Evolutionary conservation across 768 basidiomycete species (phyloP).

Genomic region (Lentinula edodes): DNA sequence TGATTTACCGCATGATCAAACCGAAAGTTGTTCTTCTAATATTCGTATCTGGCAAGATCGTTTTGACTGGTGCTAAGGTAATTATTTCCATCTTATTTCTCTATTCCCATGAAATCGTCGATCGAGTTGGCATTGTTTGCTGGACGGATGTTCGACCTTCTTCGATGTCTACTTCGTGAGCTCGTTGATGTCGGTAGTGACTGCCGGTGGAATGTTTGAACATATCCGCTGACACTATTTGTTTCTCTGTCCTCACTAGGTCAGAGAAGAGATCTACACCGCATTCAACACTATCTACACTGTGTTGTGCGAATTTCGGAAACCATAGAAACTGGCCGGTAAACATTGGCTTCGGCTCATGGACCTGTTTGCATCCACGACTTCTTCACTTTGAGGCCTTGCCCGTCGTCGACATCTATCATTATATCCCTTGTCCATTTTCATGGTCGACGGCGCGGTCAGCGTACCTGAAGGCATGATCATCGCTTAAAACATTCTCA

Average conservation of each 20-base stretch:
- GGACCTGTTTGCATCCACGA: not conserved
- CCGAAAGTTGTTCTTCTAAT: conserved; percentile 98
- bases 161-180: conserved; percentile 4
- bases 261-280: conserved; percentile 98
- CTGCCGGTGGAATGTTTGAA: conserved; percentile 40
- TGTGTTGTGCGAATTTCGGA: conserved; percentile 92
- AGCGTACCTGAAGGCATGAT: not conserved
- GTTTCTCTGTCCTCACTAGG: conserved; percentile 43
- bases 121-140: not conserved
- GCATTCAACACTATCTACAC: conserved; percentile 99
- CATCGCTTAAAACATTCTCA: not conserved
- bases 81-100: conserved; percentile 20
- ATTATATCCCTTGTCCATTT: not conserved
- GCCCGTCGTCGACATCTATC: conserved; percentile 1
- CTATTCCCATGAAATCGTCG: not conserved
- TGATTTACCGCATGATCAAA: conserved; percentile 99
- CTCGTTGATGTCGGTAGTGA: not conserved
- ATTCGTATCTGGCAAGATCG: conserved; percentile 99
- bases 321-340: conserved; percentile 37
- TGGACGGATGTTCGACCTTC: conserved; percentile 26
- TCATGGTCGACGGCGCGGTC: not conserved
- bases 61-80: conserved; percentile 98
- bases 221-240: conserved; percentile 41
- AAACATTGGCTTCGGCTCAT: not conserved
- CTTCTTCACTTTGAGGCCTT: not conserved